Conservation (phyloP, 306 rosid species). For the Trichosanthes cucumerina region DNA sequence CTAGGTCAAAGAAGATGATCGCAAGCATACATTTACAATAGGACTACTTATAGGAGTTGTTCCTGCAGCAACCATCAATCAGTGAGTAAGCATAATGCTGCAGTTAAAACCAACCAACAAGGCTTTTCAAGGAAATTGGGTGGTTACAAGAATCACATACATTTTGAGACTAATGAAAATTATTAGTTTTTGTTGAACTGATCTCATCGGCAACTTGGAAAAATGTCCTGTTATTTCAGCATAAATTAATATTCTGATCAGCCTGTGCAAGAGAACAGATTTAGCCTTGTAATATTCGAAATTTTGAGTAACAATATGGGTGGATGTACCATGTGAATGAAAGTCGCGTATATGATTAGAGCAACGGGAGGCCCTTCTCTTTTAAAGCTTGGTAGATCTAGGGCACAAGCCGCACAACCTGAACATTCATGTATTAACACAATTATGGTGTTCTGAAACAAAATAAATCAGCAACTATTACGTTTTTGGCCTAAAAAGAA, state of each 20-base stretch:
- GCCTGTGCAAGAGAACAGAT: too few relatives aligned
- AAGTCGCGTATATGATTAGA: conserved; percentile 76
- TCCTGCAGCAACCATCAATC: neutral
- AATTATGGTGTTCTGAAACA: conserved; percentile 40
- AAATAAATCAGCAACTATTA: neutral
- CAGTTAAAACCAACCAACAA: neutral
- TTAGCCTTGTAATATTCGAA: too few relatives aligned
- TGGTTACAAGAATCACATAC: neutral
- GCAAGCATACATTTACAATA: neutral
- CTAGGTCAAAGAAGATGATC: neutral
- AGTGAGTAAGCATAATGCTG: neutral
- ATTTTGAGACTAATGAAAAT: too few relatives aligned
- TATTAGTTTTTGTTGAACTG: too few relatives aligned
- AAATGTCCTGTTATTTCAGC: too few relatives aligned
- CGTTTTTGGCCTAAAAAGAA: neutral
- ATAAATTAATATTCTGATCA: too few relatives aligned
- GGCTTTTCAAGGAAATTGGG: neutral
- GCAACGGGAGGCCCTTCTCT: conserved; percentile 83
- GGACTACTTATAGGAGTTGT: neutral
- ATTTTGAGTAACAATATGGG: too few relatives aligned
- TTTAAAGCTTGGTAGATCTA: conserved; percentile 66
- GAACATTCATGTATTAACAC: conserved; percentile 29
- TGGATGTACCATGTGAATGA: conserved; percentile 65
- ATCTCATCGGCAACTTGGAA: too few relatives aligned
- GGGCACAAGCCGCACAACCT: conserved; percentile 85